Evolutionary conservation across 176 grass and related monocot species (phyloP), one percentile per base, ranked within the genome.

Genomic region (Bonia amplexicaulis): DNA sequence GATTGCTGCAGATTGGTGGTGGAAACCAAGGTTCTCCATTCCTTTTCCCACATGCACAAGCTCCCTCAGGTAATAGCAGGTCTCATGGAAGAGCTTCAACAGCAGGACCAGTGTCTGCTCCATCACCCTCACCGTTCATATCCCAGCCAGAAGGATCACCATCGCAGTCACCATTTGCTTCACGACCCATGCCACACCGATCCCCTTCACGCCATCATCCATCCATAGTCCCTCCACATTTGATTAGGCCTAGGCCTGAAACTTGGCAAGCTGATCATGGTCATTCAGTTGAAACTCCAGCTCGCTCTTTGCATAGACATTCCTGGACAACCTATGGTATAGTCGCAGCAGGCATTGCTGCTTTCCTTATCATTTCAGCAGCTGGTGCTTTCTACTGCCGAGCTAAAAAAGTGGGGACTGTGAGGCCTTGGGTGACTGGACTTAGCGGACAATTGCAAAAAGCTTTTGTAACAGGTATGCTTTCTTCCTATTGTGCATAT

Each of bases 371-470:
- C 23, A 72, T 94, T 39, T 87, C 81, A 71, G 81, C 63, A 82
- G 71, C 74, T 35, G 86, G 78, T 67, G 27, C 68, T 71, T 53
- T 94, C 31, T 94, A 80, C 61, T 94, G 68, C 86, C 80, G 73
- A 85, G 81, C 77, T 69, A 91, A 85, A 82, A 94, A 87, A 45
- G 88, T 88, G 45, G 88, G 80, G n/a, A 87, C 88, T 64, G 90
- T 97, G 84, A 90, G 73, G 53, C 95, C 95, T 55, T 97, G 95
- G 95, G 93, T 83, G 39, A 93, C 95, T 52, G 95, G 95, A 49
- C 90, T 97, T 84, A 97, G 95, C 75, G 95, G 95, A 39, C 95
- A 92, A 33, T 59, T 97, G 84, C 95, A 95, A 72, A 94, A 95
- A 33, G 95, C 92, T 73, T 95, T 97, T 91, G 77, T 97, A 42